Base-by-base conservation (phyloP, 371 early-diverging fungal species). In the Zopfochytrium polystomum region DNA sequence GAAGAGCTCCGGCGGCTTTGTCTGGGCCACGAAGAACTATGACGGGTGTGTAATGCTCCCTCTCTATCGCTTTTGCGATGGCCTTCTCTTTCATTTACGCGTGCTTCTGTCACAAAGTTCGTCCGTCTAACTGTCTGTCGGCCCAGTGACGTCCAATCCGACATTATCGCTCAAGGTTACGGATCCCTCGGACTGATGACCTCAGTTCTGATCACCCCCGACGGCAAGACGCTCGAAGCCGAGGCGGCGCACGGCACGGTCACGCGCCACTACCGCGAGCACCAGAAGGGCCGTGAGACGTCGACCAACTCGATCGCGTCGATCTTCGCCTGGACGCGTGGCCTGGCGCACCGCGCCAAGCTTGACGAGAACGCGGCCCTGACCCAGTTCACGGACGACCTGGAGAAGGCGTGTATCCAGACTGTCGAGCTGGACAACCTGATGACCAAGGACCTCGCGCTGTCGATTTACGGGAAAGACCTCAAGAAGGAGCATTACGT, bases 171-270 rank as follows among this genome's bases (percentile, higher is more conserved):
- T 30, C 96, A 96, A 80, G 96, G 77, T 6, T 76, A 60, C 56
- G 79, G 79, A n/a, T 79, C 79, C 35, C 70, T 80, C 15, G 96
- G 95, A 18, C 77, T 97, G 51, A 97, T 97, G 98, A 93, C 98
- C 46, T 93, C 94, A 29, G 91, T 92, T 27, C 85, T 97, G 45
- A 78, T 92, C 51, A 92, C 96, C 25, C 95, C 95, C 60, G 97
- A 95, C 73, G 94, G 93, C 56, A 86, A 89, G 79, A 93, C 96
- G 15, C 75, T 92, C 60, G 97, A 97, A 73, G 86, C 93, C 55
- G 97, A 97, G 76, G 97, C 97, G 49, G 97, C 97, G 29, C 97
- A 96, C 77, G 97, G 94, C 66, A 96, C 97, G 13, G 97, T 96
- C 52, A 96, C 97, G 20, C 87, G 97, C 54, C 97, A 97, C 75